These are phyloP conservation scores for Jasminum sambac DNA, from an alignment of 257 asterid species.

Conservation along the genomic window DNA sequence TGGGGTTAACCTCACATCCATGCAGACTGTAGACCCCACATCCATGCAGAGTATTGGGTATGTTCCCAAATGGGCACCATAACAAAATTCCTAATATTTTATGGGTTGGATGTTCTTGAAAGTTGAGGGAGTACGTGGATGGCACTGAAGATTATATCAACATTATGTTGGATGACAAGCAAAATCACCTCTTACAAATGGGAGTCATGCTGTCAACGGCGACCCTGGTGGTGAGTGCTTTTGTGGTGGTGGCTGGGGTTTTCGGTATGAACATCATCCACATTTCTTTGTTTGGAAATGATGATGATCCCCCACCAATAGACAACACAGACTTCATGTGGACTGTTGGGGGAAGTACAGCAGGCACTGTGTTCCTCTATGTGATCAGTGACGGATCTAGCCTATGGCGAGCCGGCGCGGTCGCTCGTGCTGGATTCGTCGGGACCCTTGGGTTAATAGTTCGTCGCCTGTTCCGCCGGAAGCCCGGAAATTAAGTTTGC, in stretches of 20 bases:
- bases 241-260: constrained; percentile 52
- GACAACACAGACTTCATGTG: constrained; percentile 45
- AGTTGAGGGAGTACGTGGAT: constrained; percentile 65
- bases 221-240: constrained; percentile 51
- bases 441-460: too few relatives aligned
- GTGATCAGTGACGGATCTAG: too few relatives aligned
- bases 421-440: too few relatives aligned
- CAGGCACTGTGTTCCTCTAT: constrained; percentile 42
- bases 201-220: constrained; percentile 61
- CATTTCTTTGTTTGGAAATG: constrained; percentile 34
- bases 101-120: constrained; percentile 11
- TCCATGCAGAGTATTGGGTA: too few relatives aligned
- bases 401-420: too few relatives aligned
- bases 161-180: constrained; percentile 65
- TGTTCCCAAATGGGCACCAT: too few relatives aligned
- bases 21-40: too few relatives aligned
- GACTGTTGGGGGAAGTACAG: constrained; percentile 57
- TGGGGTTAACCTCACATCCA: too few relatives aligned
- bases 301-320: background rate
- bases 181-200: constrained; percentile 60
- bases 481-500: too few relatives aligned
- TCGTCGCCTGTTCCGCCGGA: too few relatives aligned
- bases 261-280: constrained; percentile 52
- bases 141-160: constrained; percentile 65
- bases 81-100: too few relatives aligned